Evolutionary conservation across 345 rosid species (phyloP).

Genomic region (Crucihimalaya himalaica): DNA sequence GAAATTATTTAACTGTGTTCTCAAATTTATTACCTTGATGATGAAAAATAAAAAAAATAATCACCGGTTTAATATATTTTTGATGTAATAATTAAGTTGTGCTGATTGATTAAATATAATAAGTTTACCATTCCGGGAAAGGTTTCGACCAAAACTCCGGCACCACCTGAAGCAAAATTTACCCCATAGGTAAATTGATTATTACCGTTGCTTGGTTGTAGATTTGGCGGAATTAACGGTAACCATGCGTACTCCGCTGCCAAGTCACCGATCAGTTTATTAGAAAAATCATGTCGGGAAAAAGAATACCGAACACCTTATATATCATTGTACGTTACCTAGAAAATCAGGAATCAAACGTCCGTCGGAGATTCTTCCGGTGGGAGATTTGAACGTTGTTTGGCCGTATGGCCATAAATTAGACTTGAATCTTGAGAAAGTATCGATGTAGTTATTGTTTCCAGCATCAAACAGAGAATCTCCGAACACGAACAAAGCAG

Average conservation of each 20-base stretch:
- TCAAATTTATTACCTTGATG: slow-evolving; percentile 45
- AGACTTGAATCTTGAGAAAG: slow-evolving; percentile 29
- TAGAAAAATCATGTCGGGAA: no score
- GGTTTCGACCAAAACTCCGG: neutral
- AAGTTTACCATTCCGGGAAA: neutral
- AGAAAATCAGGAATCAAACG: slow-evolving; percentile 49
- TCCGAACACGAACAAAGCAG: slow-evolving; percentile 48
- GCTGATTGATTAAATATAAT: no score
- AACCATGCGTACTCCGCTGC: slow-evolving; percentile 50
- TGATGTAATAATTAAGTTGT: neutral
- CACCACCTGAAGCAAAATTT: slow-evolving; percentile 9
- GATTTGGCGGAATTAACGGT: slow-evolving; percentile 53
- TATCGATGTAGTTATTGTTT: slow-evolving; percentile 47
- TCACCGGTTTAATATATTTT: neutral
- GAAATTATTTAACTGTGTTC: slow-evolving; percentile 43
- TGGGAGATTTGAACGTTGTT: slow-evolving; percentile 45
- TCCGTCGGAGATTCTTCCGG: slow-evolving; percentile 50
- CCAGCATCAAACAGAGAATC: slow-evolving; percentile 54
- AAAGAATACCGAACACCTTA: neutral
- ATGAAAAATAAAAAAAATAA: neutral
- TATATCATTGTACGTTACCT: slow-evolving; percentile 34
- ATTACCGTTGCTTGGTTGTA: slow-evolving; percentile 38
- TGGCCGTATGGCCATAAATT: slow-evolving; percentile 47
- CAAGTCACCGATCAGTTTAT: neutral
- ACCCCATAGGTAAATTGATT: slow-evolving; percentile 6